Percentiles rank a stretch among this genome's conserved stretches.
Conservation (phyloP, 75 land plant species). For the Picea glauca region DNA sequence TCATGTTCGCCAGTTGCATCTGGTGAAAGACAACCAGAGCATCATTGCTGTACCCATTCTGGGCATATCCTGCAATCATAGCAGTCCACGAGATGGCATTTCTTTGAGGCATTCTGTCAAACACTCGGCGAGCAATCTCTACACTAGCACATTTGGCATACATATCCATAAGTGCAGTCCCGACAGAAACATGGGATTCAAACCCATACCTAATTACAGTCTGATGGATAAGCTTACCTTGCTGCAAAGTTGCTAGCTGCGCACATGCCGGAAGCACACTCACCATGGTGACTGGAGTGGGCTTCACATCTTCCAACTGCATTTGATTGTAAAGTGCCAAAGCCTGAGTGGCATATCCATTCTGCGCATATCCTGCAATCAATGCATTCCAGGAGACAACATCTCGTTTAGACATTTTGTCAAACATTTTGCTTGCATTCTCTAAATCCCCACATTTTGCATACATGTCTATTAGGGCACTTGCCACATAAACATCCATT, state of each 20-base stretch:
- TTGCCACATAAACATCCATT: slow-evolving; percentile 19
- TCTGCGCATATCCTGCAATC: slow-evolving; percentile 13
- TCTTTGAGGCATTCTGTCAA: slow-evolving; percentile 25
- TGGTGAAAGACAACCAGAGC: slow-evolving; percentile 35
- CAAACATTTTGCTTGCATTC: slow-evolving; percentile 23
- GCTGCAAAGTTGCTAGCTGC: slow-evolving; percentile 44
- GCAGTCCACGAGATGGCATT: slow-evolving; percentile 54
- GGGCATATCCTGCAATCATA: slow-evolving; percentile 48
- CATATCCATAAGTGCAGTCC: slow-evolving; percentile 54
- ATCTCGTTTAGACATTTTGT: slow-evolving; percentile 32
- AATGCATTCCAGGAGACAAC: slow-evolving; percentile 38
- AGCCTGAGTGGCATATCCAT: background rate
- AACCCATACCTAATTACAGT: slow-evolving; percentile 15
- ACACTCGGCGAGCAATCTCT: slow-evolving; percentile 37
- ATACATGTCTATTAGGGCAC: slow-evolving; percentile 38
- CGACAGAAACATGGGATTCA: slow-evolving; percentile 23
- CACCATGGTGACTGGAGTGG: slow-evolving; percentile 52
- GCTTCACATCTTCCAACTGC: slow-evolving; percentile 12
- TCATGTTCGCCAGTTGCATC: slow-evolving; percentile 15
- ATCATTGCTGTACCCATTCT: slow-evolving; percentile 25
- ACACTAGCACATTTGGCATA: slow-evolving; percentile 52
- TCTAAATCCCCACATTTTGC: slow-evolving; percentile 17
- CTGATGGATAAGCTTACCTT: slow-evolving; percentile 39
- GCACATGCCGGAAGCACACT: slow-evolving; percentile 53
- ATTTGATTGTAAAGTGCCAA: background rate